Evolutionary conservation across 371 early-diverging fungal genomes (phyloP), one percentile per base, ranked within the genome.

Genomic region (Mucor sp.): DNA sequence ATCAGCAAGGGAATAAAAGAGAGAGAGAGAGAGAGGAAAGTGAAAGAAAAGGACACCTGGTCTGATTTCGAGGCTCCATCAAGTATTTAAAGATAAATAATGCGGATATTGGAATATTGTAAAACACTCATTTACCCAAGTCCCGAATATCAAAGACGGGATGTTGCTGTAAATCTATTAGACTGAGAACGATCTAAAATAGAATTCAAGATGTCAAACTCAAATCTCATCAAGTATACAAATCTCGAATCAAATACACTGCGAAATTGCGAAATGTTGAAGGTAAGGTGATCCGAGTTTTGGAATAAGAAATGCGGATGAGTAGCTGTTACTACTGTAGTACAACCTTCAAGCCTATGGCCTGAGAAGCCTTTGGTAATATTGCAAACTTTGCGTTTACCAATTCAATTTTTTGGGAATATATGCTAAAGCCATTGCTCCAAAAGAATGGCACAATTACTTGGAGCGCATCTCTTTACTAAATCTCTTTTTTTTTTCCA

Each of bases 71-170:
- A 44, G 44, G 4, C n/a, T 17, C 19, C 14, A 37, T 44, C 44
- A 44, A 44, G 37, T 37, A 37, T 53, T 53, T 32, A 57, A 57
- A 57, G 28, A 57, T n/a, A 32, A 57, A 57, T n/a, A 32, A 57
- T 57, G 28, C 57, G 57, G 57, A 32, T 57, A 0, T 57, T 57
- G 30, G 28, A 57, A 57, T 57, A 23, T 37, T 55, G 27, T 23
- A 33, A 37, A 19, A 58, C 37, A n/a, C 32, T 27, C 32, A 56
- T 32, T 56, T n/a, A 2, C 30, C 11, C n/a, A 50, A 56, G 32
- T 56, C 56, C 56, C n/a, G 6, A 56, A 32, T 6, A 32, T n/a
- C 12, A 28, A 56, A 56, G 32, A n/a, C 56, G 56, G 32, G 56
- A 56, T 30, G 56, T 25, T 50, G 23, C 6, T 50, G 50, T 50